Conservation (phyloP, 805 yeast species). For the Yarrowia deformans region DNA sequence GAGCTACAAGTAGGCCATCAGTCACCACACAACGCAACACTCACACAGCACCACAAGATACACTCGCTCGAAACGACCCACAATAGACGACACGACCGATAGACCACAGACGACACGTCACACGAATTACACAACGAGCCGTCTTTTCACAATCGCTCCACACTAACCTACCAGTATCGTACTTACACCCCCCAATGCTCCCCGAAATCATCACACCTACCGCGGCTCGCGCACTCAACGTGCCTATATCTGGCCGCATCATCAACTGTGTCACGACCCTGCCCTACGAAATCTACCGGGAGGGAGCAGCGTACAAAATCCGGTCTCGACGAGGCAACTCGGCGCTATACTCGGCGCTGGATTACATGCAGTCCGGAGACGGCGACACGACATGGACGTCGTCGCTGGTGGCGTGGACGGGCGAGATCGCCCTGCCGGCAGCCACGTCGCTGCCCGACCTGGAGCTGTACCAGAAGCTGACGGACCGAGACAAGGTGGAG, state of each 20-base stretch:
- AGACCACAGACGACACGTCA: not conserved
- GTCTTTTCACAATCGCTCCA: too few species aligned
- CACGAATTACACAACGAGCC: not conserved
- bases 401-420: slow-evolving; percentile 93
- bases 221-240: slow-evolving; percentile 12
- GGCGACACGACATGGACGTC: slow-evolving; percentile 73
- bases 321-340: slow-evolving; percentile 74
- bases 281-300: slow-evolving; percentile 65
- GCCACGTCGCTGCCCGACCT: slow-evolving; percentile 45
- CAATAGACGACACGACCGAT: not conserved
- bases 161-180: too few species aligned
- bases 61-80: too few species aligned
- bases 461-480: slow-evolving; percentile 52
- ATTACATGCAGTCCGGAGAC: slow-evolving; percentile 54
- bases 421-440: slow-evolving; percentile 63
- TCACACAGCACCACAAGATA: not conserved
- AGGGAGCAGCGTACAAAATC: slow-evolving; percentile 56
- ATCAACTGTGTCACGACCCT: slow-evolving; percentile 71
- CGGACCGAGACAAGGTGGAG: slow-evolving; percentile 60
- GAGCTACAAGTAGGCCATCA: too few species aligned
- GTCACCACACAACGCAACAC: not conserved
- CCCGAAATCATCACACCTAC: slow-evolving; percentile 26
- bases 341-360: slow-evolving; percentile 79
- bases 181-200: too few species aligned
- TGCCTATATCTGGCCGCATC: slow-evolving; percentile 62